These are phyloP conservation scores for Backusella macrospora DNA, from an alignment of 192 early-diverging fungal genomes.

Conservation along the genomic window DNA sequence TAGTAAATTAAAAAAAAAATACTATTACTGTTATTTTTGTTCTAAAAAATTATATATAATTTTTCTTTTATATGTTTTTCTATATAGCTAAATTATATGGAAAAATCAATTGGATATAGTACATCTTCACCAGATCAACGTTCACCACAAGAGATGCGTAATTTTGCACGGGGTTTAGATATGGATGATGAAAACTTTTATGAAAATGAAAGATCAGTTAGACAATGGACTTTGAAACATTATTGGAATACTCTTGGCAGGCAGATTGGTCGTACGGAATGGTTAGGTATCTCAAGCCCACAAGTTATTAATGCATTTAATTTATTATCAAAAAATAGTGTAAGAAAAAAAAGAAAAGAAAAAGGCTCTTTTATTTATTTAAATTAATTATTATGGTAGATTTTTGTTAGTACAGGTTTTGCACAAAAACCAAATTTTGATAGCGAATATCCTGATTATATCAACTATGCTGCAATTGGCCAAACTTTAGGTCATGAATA, in stretches of 20 bases:
- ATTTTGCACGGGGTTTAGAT: background rate
- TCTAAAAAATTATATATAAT: background rate
- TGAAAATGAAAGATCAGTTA: constrained; percentile 60
- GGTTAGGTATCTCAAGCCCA: background rate
- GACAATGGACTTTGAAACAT: constrained; percentile 42
- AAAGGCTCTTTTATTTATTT: background rate
- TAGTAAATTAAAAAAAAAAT: background rate
- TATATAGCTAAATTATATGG: constrained; percentile 6
- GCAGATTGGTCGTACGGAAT: constrained; percentile 16
- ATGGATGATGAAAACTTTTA: constrained; percentile 48
- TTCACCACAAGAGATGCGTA: constrained; percentile 5
- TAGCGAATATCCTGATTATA: constrained; percentile 50
- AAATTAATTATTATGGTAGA: background rate
- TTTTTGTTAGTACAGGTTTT: constrained; percentile 18
- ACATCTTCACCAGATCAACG: constrained; percentile 55
- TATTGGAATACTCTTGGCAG: constrained; percentile 34
- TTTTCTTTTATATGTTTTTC: too few relatives aligned
- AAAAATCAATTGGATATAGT: constrained; percentile 51
- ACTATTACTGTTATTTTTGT: background rate
- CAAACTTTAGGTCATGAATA: constrained; percentile 77
- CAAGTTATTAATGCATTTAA: constrained; percentile 22
- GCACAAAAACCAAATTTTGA: constrained; percentile 50
- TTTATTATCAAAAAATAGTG: constrained; percentile 23
- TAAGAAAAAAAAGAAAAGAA: background rate
- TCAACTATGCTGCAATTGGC: constrained; percentile 74